phyloP scores from a whole-genome alignment of 2,329 filamentous ascomycete genomes.

The Aspergillus niger region DNA sequence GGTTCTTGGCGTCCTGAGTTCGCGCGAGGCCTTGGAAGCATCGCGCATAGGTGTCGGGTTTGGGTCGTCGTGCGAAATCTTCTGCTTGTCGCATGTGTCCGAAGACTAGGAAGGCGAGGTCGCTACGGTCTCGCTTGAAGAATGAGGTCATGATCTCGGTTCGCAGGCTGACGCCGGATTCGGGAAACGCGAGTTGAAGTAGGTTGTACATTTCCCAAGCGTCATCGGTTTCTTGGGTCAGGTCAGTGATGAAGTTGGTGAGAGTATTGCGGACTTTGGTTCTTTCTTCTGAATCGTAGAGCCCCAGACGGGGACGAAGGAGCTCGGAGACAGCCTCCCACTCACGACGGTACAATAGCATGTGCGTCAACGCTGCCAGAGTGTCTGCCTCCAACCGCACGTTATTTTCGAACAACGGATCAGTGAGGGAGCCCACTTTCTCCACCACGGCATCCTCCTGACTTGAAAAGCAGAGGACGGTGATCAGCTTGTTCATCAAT shows the following conservation, averaged over 20 bases:
- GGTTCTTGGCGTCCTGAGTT: slow-evolving; percentile 61
- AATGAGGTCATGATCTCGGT: slow-evolving; percentile 78
- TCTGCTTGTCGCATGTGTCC: slow-evolving; percentile 87
- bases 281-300: slow-evolving; percentile 59
- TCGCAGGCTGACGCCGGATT: slow-evolving; percentile 65
- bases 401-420: slow-evolving; percentile 70
- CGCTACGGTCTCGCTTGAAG: slow-evolving; percentile 72
- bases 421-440: slow-evolving; percentile 70
- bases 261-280: slow-evolving; percentile 66
- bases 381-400: slow-evolving; percentile 73
- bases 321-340: slow-evolving; percentile 78
- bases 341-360: slow-evolving; percentile 76
- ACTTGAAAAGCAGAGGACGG: slow-evolving; percentile 62
- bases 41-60: slow-evolving; percentile 70
- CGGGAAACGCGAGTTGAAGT: slow-evolving; percentile 61
- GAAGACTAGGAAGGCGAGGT: slow-evolving; percentile 86
- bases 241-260: slow-evolving; percentile 67
- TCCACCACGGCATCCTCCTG: slow-evolving; percentile 64
- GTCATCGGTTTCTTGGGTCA: slow-evolving; percentile 60
- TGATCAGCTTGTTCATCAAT: slow-evolving; percentile 71
- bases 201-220: slow-evolving; percentile 64
- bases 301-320: slow-evolving; percentile 65
- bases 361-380: slow-evolving; percentile 69
- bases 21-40: slow-evolving; percentile 75
- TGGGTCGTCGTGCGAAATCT: slow-evolving; percentile 65